Evolutionary conservation across 345 rosid genomes (phyloP), one percentile per base, ranked within the genome.

Genomic region (Raphanus sativus): DNA sequence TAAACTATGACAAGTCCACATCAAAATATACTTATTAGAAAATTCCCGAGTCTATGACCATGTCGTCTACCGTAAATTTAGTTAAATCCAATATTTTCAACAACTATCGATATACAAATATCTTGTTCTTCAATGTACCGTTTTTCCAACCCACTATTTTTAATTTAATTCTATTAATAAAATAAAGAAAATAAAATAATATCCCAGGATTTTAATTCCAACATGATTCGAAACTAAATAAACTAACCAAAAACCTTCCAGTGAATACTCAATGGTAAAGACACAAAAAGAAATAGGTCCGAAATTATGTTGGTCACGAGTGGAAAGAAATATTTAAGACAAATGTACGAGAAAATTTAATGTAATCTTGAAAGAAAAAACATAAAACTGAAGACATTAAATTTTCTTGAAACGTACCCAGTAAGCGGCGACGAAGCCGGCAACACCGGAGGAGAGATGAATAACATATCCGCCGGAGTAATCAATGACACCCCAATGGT

Each of bases 391-490:
- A 15, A 15, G 12, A 67, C 5, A 40, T 40, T 25, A 13, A 9
- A 4, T 63, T 15, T 3, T 62, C 2, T 7, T 40, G 8, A 15
- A 25, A 70, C 33, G 24, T 83, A 90, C 96, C 93, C 96, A 90
- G 36, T 90, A 90, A 54, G 96, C 96, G 6, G 96, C 96, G 4
- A 91, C 90, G 76, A 86, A 85, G 2, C 96, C 93, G 29, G 90
- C 76, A 59, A 89, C 87, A 11, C 96, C 96, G 0, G 96, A 89
- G 32, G 96, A 78, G 75, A 90, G 87, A 78, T 90, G 96, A 81
- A 90, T 90, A 25, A 90, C 96, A 34, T 86, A 90, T 1, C 96
- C 96, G 12, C 96, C 96, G 61, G 96, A 90, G 71, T 86, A 90
- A 85, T 90, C 96, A 42, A 90, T 89, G 30, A 84, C 96, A 8